Conservation (phyloP, 2,329 filamentous ascomycete genomes). For the Diaporthe sp. region DNA sequence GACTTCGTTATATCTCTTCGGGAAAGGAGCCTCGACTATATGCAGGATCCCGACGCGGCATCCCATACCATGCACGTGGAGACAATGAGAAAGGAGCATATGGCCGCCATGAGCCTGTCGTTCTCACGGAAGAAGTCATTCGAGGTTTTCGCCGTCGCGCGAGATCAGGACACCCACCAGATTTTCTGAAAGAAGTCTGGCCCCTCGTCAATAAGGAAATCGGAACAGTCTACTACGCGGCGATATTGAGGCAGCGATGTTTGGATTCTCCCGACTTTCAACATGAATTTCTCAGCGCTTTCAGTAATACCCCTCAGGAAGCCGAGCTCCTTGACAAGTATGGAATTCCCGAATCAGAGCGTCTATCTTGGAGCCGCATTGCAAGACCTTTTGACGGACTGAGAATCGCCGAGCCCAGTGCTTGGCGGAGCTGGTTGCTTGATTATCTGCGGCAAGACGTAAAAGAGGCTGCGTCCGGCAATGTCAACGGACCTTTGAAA, state of each 20-base stretch:
- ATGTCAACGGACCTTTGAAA: slow-evolving; percentile 7
- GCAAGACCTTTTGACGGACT: background rate
- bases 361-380: background rate
- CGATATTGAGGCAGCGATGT: background rate
- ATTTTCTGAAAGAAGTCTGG: slow-evolving; percentile 18
- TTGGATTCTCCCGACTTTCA: background rate
- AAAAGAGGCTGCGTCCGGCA: background rate
- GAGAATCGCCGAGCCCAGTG: background rate
- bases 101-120: background rate
- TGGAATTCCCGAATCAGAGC: background rate
- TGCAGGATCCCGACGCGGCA: slow-evolving; percentile 9
- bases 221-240: background rate
- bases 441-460: background rate
- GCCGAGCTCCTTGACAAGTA: background rate
- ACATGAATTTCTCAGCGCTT: background rate
- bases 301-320: background rate
- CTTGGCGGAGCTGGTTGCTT: slow-evolving; percentile 14
- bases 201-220: background rate
- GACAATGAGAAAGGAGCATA: background rate
- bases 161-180: background rate
- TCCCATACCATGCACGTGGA: background rate
- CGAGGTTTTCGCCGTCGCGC: background rate
- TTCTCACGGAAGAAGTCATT: background rate
- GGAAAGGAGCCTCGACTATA: slow-evolving; percentile 19
- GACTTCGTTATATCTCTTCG: slow-evolving; percentile 1